Evolutionary conservation across 306 rosid species (phyloP), one percentile per base, ranked within the genome.

Genomic region (Notholithocarpus densiflorus): DNA sequence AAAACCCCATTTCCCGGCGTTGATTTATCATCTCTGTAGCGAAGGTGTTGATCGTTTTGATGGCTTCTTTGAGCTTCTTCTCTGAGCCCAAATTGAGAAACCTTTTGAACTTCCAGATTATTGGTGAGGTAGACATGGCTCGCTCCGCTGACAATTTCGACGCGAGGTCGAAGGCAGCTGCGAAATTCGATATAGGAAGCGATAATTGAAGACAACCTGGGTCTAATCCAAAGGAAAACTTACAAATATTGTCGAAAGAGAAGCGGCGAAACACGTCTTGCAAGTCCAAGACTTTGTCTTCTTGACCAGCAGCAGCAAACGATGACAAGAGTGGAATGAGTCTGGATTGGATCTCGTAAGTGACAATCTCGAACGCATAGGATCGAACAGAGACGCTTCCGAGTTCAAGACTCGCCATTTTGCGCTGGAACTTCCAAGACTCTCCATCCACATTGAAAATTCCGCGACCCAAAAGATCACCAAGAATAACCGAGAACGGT

Each of bases 381-480:
- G 91, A 80, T 5, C 97, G 88, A 29, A 95, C 88, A 0, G 93
- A 73, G 2, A 89, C 72, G 71, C 91, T 90, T 0, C 98, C 99
- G 0, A 95, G 93, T 53, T 93, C 98, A 0, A 90, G 15, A 37
- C 97, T 89, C 0, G 99, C 98, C 92, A 91, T 87, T 64, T 95
- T 95, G 8, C 98, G 88, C 24, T 94, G 98, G 43, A 91, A 94
- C 32, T 0, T 78, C 98, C 98, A 94, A 0, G 83, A 26, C 0
- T 89, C 80, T 4, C 97, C 98, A 43, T 94, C 98, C 13, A 86
- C 92, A 18, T 94, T 94, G 89, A 94, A 94, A 53, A 94, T 94
- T 3, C 98, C 97, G 0, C 86, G 85, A 56, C 98, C 98, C 0
- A 94, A 69, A n/a, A 94, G 92, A 54, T 94, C 97, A 51, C 97